phyloP scores from a whole-genome alignment of 2,329 filamentous ascomycete species.

The Mycosphaerella sp. region DNA sequence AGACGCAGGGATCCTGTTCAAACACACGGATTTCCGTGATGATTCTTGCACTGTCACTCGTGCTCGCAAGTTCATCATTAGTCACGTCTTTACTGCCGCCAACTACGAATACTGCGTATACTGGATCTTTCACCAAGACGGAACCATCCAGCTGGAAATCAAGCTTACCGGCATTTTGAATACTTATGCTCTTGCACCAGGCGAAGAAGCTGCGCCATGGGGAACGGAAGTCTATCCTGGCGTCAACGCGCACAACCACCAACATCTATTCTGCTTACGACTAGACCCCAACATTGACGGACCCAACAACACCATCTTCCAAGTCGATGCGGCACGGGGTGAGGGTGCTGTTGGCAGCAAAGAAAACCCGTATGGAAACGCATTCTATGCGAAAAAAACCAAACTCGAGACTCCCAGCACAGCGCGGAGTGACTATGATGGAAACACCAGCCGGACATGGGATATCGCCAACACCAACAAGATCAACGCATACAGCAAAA shows the following conservation, averaged over 20 bases:
- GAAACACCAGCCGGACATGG: slow-evolving; percentile 73
- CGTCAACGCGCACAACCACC: slow-evolving; percentile 92
- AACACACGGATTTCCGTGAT: slow-evolving; percentile 81
- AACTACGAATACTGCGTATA: slow-evolving; percentile 89
- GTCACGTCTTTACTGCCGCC: slow-evolving; percentile 88
- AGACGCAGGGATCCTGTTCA: slow-evolving; percentile 85
- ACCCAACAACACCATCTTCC: slow-evolving; percentile 74
- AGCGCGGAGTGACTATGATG: slow-evolving; percentile 73
- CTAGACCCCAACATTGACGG: slow-evolving; percentile 85
- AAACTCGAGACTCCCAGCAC: slow-evolving; percentile 65
- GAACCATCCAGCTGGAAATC: slow-evolving; percentile 85
- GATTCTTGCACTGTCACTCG: slow-evolving; percentile 80
- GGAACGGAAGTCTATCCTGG: slow-evolving; percentile 86
- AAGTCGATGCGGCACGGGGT: slow-evolving; percentile 67
- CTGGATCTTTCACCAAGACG: slow-evolving; percentile 90
- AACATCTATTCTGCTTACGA: slow-evolving; percentile 88
- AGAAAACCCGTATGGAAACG: slow-evolving; percentile 85
- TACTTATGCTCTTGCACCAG: slow-evolving; percentile 74
- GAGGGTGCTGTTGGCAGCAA: slow-evolving; percentile 69
- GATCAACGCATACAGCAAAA: slow-evolving; percentile 78
- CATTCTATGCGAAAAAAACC: slow-evolving; percentile 78
- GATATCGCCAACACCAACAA: slow-evolving; percentile 81
- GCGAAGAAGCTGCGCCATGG: slow-evolving; percentile 78
- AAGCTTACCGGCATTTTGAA: slow-evolving; percentile 87
- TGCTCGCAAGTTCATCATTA: slow-evolving; percentile 76